Base-by-base conservation (phyloP, 1,284 basidiomycete genomes). In the Ustilago bromivora region DNA sequence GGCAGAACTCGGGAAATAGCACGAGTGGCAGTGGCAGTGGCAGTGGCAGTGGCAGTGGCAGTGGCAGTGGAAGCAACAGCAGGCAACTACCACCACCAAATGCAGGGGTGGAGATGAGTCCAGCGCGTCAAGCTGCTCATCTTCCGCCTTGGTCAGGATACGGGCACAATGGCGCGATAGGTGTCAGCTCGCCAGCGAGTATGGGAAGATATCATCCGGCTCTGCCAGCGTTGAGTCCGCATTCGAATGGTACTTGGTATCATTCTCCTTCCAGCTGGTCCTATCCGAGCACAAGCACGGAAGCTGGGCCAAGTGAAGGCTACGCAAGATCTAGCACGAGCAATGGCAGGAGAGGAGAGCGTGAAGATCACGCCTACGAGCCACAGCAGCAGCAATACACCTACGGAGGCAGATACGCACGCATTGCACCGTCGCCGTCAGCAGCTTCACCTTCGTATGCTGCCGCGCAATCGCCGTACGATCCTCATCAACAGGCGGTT, bases 31-130 rank as follows among this genome's bases (percentile, higher is more conserved):
- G 53, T 17, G 38, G 31, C 15, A 53, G 52, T 36, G 52, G 52
- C 31, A 54, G 53, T 36, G 53, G 53, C n/a, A 40, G 38, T 40
- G 15, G 11, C 11, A 51, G 53, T 17, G 38, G 31, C 15, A 53
- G 52, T 36, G 52, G 52, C 31, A 54, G 53, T 36, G 53, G 53
- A 17, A 54, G 8, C n/a, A 23, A 12, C 12, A 53, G 52, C 15
- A 53, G 31, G 15, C 52, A 36, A 38, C 34, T 54, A 17, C 34
- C 53, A 36, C 34, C 53, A 15, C 36, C 53, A 4, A 23, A 17
- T 47, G 46, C 46, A n/a, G 17, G 17, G 8, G 17, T 23, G n/a
- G n/a, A 17, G 12, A 47, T n/a, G 12, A 51, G 49, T 54, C 52
- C 52, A n/a, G 32, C 51, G 8, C 17, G 51, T 23, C 51, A 53